Base-by-base conservation (phyloP, 768 basidiomycete genomes). In the Kwoniella sp. region DNA sequence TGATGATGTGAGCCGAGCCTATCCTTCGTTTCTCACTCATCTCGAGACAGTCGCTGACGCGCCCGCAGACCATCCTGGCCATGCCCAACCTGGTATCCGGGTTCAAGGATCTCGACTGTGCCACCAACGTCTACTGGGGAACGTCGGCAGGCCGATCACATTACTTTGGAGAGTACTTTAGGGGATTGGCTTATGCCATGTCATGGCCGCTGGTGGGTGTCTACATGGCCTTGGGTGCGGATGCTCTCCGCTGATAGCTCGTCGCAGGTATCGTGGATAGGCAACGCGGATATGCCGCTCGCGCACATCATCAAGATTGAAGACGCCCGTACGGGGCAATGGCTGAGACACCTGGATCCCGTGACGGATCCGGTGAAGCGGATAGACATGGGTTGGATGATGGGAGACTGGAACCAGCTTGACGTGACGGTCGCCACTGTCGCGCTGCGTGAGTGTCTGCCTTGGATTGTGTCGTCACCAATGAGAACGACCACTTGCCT, bases 401-500 rank as follows among this genome's bases (percentile, higher is more conserved):
- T 75, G 74, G 74, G 73, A 1, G 74, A 75, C 50, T 74, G 67
- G 65, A 75, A 75, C 57, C 74, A 75, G 54, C 45, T 74, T 26
- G 70, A 73, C 37, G 59, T 73, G 15, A 37, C 53, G 10, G 39
- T 64, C 5, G 70, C 68, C 45, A 75, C 73, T 19, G 65, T 73
- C 20, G 73, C 63, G n/a, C 47, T 75, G 36, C 74, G 74, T 74
- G 53, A 61, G 74, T 73, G 31, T 33, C 23, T n/a, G n/a, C n/a
- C n/a, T n/a, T n/a, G n/a, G n/a, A n/a, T n/a, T n/a, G n/a, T n/a
- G n/a, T n/a, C n/a, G n/a, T n/a, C n/a, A n/a, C n/a, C n/a, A n/a
- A n/a, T n/a, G n/a, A 32, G 17, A 7, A 41, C 11, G 23, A 33
- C 34, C 15, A n/a, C 34, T 15, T n/a, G 7, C 19, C 34, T n/a